Evolutionary conservation across 2,329 filamentous ascomycete species (phyloP).

Genomic region (Exophiala phaeomuriformis): DNA sequence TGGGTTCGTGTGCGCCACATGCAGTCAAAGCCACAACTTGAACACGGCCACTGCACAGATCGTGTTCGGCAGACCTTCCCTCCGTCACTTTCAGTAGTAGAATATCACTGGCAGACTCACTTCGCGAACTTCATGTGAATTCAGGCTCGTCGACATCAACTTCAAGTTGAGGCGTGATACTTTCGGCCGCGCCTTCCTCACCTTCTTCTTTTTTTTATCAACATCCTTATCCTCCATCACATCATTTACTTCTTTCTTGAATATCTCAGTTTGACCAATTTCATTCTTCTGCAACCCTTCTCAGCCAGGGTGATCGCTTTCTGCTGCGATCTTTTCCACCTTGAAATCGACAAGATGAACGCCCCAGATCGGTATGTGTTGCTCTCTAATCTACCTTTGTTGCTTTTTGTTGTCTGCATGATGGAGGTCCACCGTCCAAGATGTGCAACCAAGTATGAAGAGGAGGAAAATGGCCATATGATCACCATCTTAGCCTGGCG

Average conservation of each 20-base stretch:
- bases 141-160: neutral
- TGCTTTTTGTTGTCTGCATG: neutral
- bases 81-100: neutral
- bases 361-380: constrained; percentile 25
- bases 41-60: too few relatives aligned
- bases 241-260: neutral
- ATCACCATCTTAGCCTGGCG: too few relatives aligned
- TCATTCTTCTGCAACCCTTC: neutral
- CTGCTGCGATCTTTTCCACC: constrained; percentile 1
- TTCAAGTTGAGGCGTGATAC: neutral
- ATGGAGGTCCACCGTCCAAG: neutral
- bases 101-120: neutral
- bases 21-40: too few relatives aligned
- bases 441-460: neutral
- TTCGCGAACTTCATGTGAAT: neutral
- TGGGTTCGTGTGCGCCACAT: too few relatives aligned
- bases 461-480: neutral
- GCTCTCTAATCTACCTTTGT: neutral
- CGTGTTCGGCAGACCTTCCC: neutral
- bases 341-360: constrained; percentile 17
- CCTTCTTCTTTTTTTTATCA: neutral
- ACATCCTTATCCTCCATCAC: neutral
- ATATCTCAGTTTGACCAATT: neutral
- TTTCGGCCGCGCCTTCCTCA: neutral
- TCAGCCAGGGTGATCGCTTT: neutral